A percentile compares a stretch with the other conserved stretches of the same genome.
phyloP scores from a whole-genome alignment of 306 rosid species.

The Sicyos baderoa region DNA sequence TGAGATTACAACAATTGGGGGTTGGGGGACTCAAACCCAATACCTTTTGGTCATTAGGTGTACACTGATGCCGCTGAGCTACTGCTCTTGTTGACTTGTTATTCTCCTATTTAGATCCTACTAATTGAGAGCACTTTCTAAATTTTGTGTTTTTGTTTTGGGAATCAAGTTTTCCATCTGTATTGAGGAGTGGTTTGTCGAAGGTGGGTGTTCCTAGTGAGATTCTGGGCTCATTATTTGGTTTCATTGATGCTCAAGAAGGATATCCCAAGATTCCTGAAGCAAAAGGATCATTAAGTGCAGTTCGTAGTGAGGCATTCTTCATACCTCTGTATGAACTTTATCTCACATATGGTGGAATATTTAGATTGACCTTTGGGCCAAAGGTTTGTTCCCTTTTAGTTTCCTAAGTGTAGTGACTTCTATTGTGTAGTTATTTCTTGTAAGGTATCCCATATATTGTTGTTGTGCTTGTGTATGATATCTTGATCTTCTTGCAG shows the following conservation, averaged over 20 bases:
- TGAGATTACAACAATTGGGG: too few relatives aligned
- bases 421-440: background rate
- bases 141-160: constrained; percentile 24
- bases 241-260: constrained; percentile 35
- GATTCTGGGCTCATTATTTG: constrained; percentile 44
- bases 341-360: constrained; percentile 80
- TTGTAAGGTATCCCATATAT: background rate
- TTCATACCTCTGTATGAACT: constrained; percentile 85
- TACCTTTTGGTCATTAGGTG: too few relatives aligned
- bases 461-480: background rate
- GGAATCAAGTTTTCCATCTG: constrained; percentile 46
- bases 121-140: background rate
- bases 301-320: constrained; percentile 73
- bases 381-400: constrained; percentile 66
- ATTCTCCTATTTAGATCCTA: background rate
- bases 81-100: too few relatives aligned
- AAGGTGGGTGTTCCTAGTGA: constrained; percentile 62
- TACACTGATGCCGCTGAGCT: too few relatives aligned
- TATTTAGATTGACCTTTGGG: constrained; percentile 82
- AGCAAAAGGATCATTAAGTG: constrained; percentile 65
- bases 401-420: background rate
- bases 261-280: constrained; percentile 57
- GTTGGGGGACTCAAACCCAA: too few relatives aligned
- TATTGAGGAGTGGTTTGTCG: constrained; percentile 46
- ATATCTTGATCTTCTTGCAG: constrained; percentile 39